Evolutionary conservation across 305 asterid species (phyloP).

Genomic region (Fraxinus velutina): DNA sequence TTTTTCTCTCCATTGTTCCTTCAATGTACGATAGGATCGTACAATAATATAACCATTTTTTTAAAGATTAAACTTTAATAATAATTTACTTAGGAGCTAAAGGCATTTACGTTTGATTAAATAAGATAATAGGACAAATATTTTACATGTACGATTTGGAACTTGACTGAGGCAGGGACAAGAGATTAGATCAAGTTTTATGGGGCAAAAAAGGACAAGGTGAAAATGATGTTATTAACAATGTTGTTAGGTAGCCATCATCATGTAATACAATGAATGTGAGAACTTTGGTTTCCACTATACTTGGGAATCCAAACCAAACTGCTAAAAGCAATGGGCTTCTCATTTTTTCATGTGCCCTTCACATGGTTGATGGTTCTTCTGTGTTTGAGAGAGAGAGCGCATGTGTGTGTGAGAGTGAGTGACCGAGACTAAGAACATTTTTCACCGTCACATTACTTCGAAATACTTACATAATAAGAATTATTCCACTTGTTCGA

Average conservation of each 20-base stretch:
- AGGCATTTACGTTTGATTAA: not conserved
- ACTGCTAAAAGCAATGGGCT: conserved; percentile 28
- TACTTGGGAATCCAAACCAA: conserved; percentile 28
- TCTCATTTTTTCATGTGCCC: conserved; percentile 29
- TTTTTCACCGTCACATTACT: not conserved
- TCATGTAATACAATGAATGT: not conserved
- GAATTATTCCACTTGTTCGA: no score
- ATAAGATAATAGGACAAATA: not conserved
- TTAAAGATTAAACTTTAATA: not conserved
- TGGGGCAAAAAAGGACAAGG: conserved; percentile 25
- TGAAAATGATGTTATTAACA: conserved; percentile 16
- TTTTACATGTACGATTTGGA: not conserved
- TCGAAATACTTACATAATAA: no score
- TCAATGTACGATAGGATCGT: not conserved
- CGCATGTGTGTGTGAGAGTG: not conserved
- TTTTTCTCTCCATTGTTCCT: not conserved
- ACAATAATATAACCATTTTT: not conserved
- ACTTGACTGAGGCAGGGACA: conserved; percentile 18
- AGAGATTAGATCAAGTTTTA: not conserved
- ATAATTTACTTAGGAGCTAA: not conserved
- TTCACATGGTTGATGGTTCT: conserved; percentile 23
- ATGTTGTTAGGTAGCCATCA: not conserved
- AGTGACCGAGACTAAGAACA: not conserved
- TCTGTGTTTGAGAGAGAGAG: not conserved
- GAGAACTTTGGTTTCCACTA: conserved; percentile 1